Percentiles rank a stretch among this genome's conserved stretches.
These are phyloP conservation scores for Pseudopithomyces maydicus DNA, from an alignment of 2,329 filamentous ascomycete genomes.

Conservation along the genomic window DNA sequence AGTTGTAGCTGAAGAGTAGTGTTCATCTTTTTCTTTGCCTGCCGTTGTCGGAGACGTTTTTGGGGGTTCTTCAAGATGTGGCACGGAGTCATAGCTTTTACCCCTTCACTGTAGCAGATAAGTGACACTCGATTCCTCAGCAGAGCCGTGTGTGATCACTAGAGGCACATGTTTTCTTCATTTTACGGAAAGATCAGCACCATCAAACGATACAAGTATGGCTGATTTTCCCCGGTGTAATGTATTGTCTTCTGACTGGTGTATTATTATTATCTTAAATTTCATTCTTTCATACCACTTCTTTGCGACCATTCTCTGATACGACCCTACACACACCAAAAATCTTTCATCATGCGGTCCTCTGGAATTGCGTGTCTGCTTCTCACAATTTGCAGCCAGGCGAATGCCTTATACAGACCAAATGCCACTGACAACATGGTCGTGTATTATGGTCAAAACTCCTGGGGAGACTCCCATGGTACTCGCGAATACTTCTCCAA, in stretches of 20 bases:
- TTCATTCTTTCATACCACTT: too few relatives aligned
- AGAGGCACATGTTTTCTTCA: too few relatives aligned
- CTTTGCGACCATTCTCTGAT: not conserved
- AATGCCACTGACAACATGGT: not conserved
- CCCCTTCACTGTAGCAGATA: not conserved
- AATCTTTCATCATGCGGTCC: not conserved
- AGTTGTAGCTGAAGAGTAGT: too few relatives aligned
- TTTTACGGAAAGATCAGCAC: too few relatives aligned
- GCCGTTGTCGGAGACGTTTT: too few relatives aligned
- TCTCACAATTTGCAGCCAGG: not conserved
- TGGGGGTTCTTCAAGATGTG: too few relatives aligned
- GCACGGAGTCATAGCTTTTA: not conserved
- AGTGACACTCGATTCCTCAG: not conserved
- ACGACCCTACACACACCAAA: not conserved
- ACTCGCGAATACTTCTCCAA: not conserved
- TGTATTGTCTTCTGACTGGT: too few relatives aligned
- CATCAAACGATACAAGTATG: too few relatives aligned
- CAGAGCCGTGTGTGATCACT: too few relatives aligned
- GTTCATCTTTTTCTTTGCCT: too few relatives aligned
- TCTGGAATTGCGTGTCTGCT: not conserved
- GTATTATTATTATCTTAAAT: too few relatives aligned
- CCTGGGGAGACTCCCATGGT: not conserved
- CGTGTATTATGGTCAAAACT: not conserved
- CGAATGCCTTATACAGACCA: not conserved
- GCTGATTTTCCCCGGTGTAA: too few relatives aligned